Base-by-base conservation (phyloP, 805 yeast genomes). In the Starmerella geochares region DNA sequence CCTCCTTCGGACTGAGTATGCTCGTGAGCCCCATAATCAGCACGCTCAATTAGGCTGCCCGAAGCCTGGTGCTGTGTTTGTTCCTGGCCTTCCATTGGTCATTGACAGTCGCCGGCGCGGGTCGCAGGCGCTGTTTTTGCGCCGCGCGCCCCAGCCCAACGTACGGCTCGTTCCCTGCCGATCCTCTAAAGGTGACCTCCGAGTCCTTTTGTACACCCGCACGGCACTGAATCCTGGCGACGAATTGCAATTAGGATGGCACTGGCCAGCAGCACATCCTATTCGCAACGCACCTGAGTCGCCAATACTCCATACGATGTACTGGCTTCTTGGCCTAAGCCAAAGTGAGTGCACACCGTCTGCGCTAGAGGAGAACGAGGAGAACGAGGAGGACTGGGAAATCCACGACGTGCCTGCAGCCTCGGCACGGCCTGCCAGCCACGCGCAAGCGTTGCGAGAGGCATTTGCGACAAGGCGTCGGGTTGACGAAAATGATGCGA, bases 261-360 rank as follows among this genome's bases (percentile, higher is more conserved):
- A 81, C 52, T 90, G 96, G 95, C 95, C 87, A 61, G 62, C 66
- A 3, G 55, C 68, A 16, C 95, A 87, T 62, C 95, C 96, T 2
- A 83, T 86, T 33, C 67, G 70, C 11, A 29, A 32, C 20, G 44
- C 33, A 3, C 27, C 31, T 1, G 25, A 21, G n/a, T 14, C 46
- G 9, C 21, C 23, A 6, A 17, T 27, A 1, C 35, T 47, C 8
- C 23, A 20, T 2, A 36, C 40, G 3, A 31, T 50, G 24, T 27
- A 43, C 14, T 53, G 57, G 58, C 53, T 53, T 27, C 46, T 54
- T n/a, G 52, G 47, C 10, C 11, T 28, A 8, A 11, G 27, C 8
- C 17, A 8, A 10, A 16, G 24, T 11, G 49, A 48, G 9, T 53
- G 56, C 40, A 3, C 3, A 20, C 51, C 56, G 11, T 14, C 17